These are phyloP conservation scores for Diplodia sapinea DNA, from an alignment of 2,329 filamentous ascomycete species.

Conservation along the genomic window DNA sequence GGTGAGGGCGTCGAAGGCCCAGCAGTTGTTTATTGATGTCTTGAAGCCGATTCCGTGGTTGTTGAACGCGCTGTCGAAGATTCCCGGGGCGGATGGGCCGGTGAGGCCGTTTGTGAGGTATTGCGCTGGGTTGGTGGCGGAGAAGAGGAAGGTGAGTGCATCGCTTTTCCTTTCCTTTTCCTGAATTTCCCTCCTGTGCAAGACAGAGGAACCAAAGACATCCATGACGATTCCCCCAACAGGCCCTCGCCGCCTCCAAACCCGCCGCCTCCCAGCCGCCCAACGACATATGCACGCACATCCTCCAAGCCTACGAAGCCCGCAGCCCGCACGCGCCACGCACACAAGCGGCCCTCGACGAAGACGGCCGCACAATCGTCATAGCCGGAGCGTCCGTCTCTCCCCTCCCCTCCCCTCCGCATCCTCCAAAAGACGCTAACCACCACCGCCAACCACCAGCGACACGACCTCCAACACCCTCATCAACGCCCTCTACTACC, in stretches of 20 bases:
- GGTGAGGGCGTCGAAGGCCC: constrained; percentile 48
- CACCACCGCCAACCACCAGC: not conserved
- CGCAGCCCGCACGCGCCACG: not conserved
- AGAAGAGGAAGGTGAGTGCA: constrained; percentile 14
- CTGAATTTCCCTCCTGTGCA: too few species aligned
- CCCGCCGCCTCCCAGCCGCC: not conserved
- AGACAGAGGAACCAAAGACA: not conserved
- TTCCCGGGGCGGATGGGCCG: constrained; percentile 5
- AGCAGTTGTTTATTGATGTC: constrained; percentile 6
- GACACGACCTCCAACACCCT: constrained; percentile 28
- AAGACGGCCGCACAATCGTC: constrained; percentile 35
- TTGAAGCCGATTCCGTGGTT: constrained; percentile 26
- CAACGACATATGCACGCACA: constrained; percentile 10
- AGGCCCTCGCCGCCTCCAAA: not conserved
- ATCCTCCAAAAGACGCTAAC: not conserved
- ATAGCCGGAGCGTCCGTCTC: constrained; percentile 48
- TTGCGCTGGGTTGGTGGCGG: constrained; percentile 18
- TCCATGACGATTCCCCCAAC: too few species aligned
- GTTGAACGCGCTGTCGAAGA: not conserved
- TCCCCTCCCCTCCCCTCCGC: constrained; percentile 49
- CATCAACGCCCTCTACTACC: constrained; percentile 32
- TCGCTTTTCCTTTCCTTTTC: too few species aligned
- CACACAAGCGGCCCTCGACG: constrained; percentile 12
- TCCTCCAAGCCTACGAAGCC: constrained; percentile 5
- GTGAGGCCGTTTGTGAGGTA: constrained; percentile 13